Conservation (phyloP, 257 asterid species). For the Eustoma russellianum region DNA sequence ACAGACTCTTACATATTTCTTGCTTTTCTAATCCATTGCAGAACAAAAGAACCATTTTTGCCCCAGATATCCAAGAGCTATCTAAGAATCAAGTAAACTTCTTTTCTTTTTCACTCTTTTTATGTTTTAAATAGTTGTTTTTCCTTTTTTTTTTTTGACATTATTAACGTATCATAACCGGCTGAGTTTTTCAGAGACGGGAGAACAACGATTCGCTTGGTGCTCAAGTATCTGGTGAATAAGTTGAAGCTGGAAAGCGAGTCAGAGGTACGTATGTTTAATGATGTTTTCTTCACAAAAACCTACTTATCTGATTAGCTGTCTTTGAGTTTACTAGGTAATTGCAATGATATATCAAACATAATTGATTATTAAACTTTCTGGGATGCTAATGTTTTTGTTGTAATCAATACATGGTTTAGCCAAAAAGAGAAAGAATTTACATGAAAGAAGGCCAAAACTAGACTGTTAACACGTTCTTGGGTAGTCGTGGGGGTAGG, state of each 20-base stretch:
- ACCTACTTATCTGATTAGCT: background rate
- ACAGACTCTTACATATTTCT: background rate
- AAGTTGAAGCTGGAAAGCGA: constrained; percentile 79
- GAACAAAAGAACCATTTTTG: constrained; percentile 70
- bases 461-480: background rate
- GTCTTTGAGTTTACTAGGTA: too few relatives aligned
- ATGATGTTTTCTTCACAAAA: background rate
- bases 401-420: background rate
- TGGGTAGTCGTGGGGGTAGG: constrained; percentile 10
- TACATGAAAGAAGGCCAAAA: background rate
- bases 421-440: background rate
- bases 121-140: too few relatives aligned
- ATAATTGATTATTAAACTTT: background rate
- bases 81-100: constrained; percentile 84
- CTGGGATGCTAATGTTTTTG: background rate
- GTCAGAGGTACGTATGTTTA: constrained; percentile 91
- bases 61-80: constrained; percentile 90
- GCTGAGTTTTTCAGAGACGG: constrained; percentile 50
- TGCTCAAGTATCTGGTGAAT: constrained; percentile 70
- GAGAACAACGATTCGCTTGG: constrained; percentile 70
- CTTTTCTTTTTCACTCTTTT: background rate
- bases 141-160: background rate
- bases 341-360: background rate
- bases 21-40: constrained; percentile 22
- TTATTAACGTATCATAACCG: background rate